Conservation (phyloP, 371 early-diverging fungal species). For the Rhizomucor pusillus region DNA sequence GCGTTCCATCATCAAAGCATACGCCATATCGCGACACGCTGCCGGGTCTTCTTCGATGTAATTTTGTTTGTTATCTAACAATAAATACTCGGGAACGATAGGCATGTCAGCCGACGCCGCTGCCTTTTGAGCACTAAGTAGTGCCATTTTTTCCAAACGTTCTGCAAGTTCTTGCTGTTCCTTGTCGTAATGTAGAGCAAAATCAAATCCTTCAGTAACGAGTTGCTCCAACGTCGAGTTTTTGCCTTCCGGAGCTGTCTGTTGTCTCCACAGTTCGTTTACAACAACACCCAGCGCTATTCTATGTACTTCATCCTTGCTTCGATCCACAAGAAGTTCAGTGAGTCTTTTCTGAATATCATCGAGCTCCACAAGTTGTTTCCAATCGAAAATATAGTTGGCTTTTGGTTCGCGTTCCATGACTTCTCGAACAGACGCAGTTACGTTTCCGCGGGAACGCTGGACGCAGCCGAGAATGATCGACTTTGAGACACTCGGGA, state of each 20-base stretch:
- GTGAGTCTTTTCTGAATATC: conserved; percentile 27
- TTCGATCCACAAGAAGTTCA: conserved; percentile 43
- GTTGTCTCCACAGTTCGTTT: conserved; percentile 4
- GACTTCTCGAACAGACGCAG: conserved; percentile 12
- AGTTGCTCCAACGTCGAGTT: conserved; percentile 19
- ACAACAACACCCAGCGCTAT: conserved; percentile 38
- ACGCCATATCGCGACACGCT: conserved; percentile 59
- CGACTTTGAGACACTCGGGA: conserved; percentile 9
- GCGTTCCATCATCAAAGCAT: conserved; percentile 46
- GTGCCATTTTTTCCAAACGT: conserved; percentile 27
- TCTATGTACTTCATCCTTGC: conserved; percentile 27
- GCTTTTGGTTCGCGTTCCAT: conserved; percentile 14
- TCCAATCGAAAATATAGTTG: conserved; percentile 17
- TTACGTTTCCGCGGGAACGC: conserved; percentile 15
- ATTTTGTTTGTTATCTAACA: conserved; percentile 36
- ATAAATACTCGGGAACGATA: conserved; percentile 41
- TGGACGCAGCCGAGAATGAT: conserved; percentile 14
- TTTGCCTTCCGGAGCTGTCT: conserved; percentile 6
- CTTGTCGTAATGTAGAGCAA: conserved; percentile 36
- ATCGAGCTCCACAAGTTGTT: conserved; percentile 22
- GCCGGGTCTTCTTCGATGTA: conserved; percentile 62
- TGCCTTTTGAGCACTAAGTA: conserved; percentile 15
- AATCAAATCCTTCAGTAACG: conserved; percentile 43
- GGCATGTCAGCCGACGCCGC: conserved; percentile 18
- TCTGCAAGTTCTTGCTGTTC: conserved; percentile 30